Percentiles rank a stretch among this genome's conserved stretches.
phyloP scores from a whole-genome alignment of 257 asterid genomes.

The Echium plantagineum region DNA sequence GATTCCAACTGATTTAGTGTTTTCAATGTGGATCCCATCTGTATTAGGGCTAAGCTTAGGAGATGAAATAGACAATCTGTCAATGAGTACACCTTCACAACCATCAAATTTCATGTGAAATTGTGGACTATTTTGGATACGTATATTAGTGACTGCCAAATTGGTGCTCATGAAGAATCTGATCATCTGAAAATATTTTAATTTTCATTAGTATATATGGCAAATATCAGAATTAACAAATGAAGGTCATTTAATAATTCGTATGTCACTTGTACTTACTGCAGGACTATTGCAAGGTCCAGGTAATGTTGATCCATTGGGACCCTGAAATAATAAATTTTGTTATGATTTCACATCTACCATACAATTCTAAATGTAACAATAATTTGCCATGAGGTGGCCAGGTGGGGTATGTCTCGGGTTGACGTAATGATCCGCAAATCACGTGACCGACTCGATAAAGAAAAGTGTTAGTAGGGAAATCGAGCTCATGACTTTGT shows the following conservation, averaged over 20 bases:
- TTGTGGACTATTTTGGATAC: slow-evolving; percentile 76
- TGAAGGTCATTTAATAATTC: neutral
- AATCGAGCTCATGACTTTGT: too few relatives aligned
- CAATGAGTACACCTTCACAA: slow-evolving; percentile 59
- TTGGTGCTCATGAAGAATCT: slow-evolving; percentile 89
- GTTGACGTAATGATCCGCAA: too few relatives aligned
- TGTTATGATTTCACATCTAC: neutral
- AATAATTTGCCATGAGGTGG: too few relatives aligned
- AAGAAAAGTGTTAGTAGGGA: too few relatives aligned
- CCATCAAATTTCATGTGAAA: slow-evolving; percentile 91
- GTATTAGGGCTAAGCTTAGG: slow-evolving; percentile 94
- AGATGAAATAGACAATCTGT: slow-evolving; percentile 58
- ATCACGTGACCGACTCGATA: too few relatives aligned
- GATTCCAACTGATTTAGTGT: slow-evolving; percentile 66
- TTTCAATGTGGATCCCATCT: slow-evolving; percentile 82
- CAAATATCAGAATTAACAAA: neutral
- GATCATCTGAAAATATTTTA: slow-evolving; percentile 37
- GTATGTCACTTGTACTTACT: slow-evolving; percentile 28
- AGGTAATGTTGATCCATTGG: slow-evolving; percentile 77
- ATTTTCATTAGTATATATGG: neutral
- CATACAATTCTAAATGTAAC: neutral
- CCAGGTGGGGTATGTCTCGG: too few relatives aligned
- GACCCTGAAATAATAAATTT: slow-evolving; percentile 49
- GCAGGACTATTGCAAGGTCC: slow-evolving; percentile 98
- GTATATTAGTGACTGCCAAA: slow-evolving; percentile 50